Base-by-base conservation (phyloP, 768 basidiomycete species). In the Rhodotorula toruloides region DNA sequence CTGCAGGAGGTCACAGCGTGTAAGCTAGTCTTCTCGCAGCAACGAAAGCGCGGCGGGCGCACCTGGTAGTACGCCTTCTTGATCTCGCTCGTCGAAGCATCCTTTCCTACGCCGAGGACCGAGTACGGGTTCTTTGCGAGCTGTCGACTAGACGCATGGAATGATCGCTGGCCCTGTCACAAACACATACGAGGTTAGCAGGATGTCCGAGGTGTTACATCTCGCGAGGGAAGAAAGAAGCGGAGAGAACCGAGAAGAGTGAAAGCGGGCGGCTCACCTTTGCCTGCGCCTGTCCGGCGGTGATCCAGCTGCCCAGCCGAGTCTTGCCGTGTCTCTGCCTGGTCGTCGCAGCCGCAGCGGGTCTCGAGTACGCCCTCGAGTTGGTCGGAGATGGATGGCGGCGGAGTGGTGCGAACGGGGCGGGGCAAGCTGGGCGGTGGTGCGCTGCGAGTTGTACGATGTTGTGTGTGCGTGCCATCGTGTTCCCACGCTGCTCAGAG, bases 61-160 rank as follows among this genome's bases (percentile, higher is more conserved):
- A 96, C 94, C 76, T 89, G 83, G 78, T 97, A 99, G 79, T 99
- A 99, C 4, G 84, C 84, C 80, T 98, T 98, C 85, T 99, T 99
- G 75, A 99, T 97, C 72, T 98, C 91, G 29, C 87, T 84, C 34
- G 85, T 77, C 29, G 85, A 82, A 52, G 94, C 89, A 77, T 91
- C 90, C 73, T 85, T 85, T 73, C 82, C 83, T 13, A 98, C 87
- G 32, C 96, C 94, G 16, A 99, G 79, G n/a, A 90, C 87, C 37
- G 87, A 78, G 78, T 99, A 99, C 3, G 96, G 96, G 76, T 90
- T 87, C 78, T 89, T 93, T 11, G 62, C 65, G 8, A 52, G 34
- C 22, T 21, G 25, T n/a, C 14, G 27, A 1, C 21, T 3, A 5
- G 43, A 31, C 12, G 54, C 47, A 25, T 61, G 63, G 56, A 71